Conservation (phyloP, 257 asterid species). For the Lithospermum erythrorhizon region DNA sequence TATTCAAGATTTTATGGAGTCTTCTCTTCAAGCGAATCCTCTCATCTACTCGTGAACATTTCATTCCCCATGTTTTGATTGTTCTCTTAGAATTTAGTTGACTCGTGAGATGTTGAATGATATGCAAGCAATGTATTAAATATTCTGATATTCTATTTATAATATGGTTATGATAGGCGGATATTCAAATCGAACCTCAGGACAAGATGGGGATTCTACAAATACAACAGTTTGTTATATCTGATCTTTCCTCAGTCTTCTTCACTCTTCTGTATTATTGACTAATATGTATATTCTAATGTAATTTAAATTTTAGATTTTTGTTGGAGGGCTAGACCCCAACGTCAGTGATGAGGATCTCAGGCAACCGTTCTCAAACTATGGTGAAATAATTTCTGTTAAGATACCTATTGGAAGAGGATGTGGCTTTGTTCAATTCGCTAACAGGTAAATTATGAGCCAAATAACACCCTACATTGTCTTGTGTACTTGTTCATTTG, state of each 20-base stretch:
- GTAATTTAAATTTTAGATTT: conserved; percentile 35
- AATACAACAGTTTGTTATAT: conserved; percentile 69
- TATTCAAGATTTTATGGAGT: too few species aligned
- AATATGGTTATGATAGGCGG: conserved; percentile 47
- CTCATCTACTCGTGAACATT: background rate
- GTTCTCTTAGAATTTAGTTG: background rate
- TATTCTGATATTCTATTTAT: conserved; percentile 2
- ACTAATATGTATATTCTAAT: conserved; percentile 17
- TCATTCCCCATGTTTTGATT: background rate
- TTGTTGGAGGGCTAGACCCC: conserved; percentile 95
- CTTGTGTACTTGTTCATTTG: background rate
- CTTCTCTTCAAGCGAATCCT: background rate
- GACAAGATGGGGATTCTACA: conserved; percentile 69
- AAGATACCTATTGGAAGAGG: conserved; percentile 90
- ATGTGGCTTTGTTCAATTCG: conserved; percentile 89
- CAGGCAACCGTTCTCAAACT: conserved; percentile 66
- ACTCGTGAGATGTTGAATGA: too few species aligned
- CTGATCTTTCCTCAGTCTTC: conserved; percentile 14
- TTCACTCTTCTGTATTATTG: background rate
- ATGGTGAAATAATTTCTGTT: conserved; percentile 72
- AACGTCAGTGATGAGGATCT: conserved; percentile 78
- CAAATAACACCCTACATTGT: background rate
- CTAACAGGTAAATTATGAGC: conserved; percentile 44
- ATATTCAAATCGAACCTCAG: conserved; percentile 54
- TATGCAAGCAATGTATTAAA: too few species aligned